Evolutionary conservation across 768 basidiomycete genomes (phyloP).

Genomic region (Pisolithus microcarpus): DNA sequence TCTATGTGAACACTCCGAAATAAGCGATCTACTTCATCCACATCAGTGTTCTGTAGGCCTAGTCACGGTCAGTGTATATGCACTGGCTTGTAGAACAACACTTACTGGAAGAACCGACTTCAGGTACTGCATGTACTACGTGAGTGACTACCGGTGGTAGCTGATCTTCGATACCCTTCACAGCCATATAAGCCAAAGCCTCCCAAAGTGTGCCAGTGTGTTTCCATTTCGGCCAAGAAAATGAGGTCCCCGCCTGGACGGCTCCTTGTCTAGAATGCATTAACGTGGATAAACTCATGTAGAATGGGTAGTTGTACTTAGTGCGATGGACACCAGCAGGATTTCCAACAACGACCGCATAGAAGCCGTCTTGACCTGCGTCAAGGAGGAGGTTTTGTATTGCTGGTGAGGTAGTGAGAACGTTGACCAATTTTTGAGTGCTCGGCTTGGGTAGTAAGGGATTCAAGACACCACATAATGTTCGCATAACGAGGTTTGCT

Average conservation of each 20-base stretch:
- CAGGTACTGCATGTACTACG: too few species aligned
- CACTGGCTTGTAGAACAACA: background rate
- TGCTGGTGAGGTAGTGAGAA: background rate
- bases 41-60: too few species aligned
- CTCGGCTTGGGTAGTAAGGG: background rate
- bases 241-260: background rate
- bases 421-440: background rate
- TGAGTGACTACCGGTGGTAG: background rate
- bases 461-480: background rate
- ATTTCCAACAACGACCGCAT: background rate
- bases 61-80: background rate
- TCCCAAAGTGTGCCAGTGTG: background rate
- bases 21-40: too few species aligned
- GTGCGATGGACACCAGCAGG: background rate
- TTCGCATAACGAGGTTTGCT: background rate
- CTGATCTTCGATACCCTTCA: background rate
- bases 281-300: too few species aligned
- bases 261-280: background rate
- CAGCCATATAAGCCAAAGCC: background rate
- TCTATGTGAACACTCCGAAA: too few species aligned
- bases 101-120: background rate
- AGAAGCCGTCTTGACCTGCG: background rate
- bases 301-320: background rate
- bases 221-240: background rate
- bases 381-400: background rate